Percentiles rank a stretch among this genome's conserved stretches.
Evolutionary conservation across 2,329 filamentous ascomycete genomes (phyloP).

Genomic region (Fusarium fujikuroi): DNA sequence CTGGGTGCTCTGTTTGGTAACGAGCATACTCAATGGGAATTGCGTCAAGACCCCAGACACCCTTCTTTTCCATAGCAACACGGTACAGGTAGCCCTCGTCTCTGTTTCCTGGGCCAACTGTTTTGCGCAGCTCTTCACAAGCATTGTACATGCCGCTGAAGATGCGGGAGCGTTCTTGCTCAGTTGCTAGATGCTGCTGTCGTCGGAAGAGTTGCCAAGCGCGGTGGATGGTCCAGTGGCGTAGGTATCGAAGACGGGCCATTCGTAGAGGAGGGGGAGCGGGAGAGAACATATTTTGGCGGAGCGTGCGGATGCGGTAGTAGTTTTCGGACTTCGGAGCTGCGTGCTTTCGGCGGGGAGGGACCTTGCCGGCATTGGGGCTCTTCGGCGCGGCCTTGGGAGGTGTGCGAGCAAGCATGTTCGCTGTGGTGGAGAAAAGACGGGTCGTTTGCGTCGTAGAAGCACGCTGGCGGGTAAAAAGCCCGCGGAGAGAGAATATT

Average conservation of each 20-base stretch:
- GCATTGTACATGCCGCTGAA: slow-evolving; percentile 86
- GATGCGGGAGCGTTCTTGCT: slow-evolving; percentile 79
- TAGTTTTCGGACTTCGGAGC: slow-evolving; percentile 52
- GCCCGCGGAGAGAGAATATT: slow-evolving; percentile 45
- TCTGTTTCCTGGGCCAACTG: slow-evolving; percentile 65
- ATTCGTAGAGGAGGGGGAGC: slow-evolving; percentile 81
- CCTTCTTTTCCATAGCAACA: slow-evolving; percentile 90
- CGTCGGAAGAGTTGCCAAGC: slow-evolving; percentile 87
- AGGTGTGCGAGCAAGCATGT: slow-evolving; percentile 46
- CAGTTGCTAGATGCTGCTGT: slow-evolving; percentile 70
- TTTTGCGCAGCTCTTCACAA: slow-evolving; percentile 81
- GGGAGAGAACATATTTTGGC: slow-evolving; percentile 60
- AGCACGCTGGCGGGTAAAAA: slow-evolving; percentile 43
- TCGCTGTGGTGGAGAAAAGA: slow-evolving; percentile 49
- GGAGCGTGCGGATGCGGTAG: slow-evolving; percentile 57
- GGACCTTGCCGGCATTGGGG: slow-evolving; percentile 38
- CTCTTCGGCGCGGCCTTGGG: slow-evolving; percentile 42
- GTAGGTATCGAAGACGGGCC: slow-evolving; percentile 85
- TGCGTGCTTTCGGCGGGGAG: slow-evolving; percentile 44
- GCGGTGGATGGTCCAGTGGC: slow-evolving; percentile 99
- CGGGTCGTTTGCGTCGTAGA: slow-evolving; percentile 31
- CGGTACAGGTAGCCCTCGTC: slow-evolving; percentile 81
- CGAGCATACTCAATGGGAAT: slow-evolving; percentile 93
- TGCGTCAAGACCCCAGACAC: slow-evolving; percentile 75
- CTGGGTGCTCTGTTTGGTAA: slow-evolving; percentile 84